Evolutionary conservation across 805 yeast species (phyloP).

Genomic region (Priceomyces castillae): DNA sequence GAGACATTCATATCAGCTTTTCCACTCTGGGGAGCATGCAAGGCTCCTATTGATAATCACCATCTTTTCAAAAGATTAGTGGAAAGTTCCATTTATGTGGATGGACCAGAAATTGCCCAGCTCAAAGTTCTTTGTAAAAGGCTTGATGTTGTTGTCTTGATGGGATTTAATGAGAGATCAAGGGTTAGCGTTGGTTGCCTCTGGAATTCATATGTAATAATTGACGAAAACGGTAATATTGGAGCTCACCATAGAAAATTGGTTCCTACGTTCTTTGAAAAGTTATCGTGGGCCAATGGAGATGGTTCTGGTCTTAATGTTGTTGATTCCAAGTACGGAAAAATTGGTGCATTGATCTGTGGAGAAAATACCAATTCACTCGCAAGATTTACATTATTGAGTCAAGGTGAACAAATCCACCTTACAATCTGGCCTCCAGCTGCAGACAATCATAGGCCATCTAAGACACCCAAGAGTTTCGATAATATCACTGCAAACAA

Average conservation of each 20-base stretch:
- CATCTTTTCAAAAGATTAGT: slow-evolving; percentile 15
- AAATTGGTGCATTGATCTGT: slow-evolving; percentile 47
- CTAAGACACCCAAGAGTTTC: slow-evolving; percentile 39
- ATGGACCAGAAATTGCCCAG: slow-evolving; percentile 19
- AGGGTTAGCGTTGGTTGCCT: slow-evolving; percentile 18
- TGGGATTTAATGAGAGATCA: slow-evolving; percentile 21
- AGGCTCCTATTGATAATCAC: slow-evolving; percentile 22
- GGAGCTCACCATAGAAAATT: slow-evolving; percentile 45
- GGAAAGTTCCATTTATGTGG: slow-evolving; percentile 19
- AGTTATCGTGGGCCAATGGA: slow-evolving; percentile 46
- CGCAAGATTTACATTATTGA: slow-evolving; percentile 19
- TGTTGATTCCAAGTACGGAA: slow-evolving; percentile 26
- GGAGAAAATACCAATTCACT: slow-evolving; percentile 34
- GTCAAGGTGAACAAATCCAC: slow-evolving; percentile 22
- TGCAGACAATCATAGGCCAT: slow-evolving; percentile 32
- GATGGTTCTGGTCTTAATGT: slow-evolving; percentile 45
- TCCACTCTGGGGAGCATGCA: slow-evolving; percentile 19
- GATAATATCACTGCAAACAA: slow-evolving; percentile 24
- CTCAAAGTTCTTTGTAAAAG: slow-evolving; percentile 12
- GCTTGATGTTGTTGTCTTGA: slow-evolving; percentile 14
- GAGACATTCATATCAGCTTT: slow-evolving; percentile 19
- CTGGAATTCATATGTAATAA: slow-evolving; percentile 19
- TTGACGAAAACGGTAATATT: slow-evolving; percentile 24
- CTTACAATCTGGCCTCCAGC: slow-evolving; percentile 23
- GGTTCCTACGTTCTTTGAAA: slow-evolving; percentile 45